Conservation (phyloP, 257 asterid species). For the Cynanchum wilfordii region DNA sequence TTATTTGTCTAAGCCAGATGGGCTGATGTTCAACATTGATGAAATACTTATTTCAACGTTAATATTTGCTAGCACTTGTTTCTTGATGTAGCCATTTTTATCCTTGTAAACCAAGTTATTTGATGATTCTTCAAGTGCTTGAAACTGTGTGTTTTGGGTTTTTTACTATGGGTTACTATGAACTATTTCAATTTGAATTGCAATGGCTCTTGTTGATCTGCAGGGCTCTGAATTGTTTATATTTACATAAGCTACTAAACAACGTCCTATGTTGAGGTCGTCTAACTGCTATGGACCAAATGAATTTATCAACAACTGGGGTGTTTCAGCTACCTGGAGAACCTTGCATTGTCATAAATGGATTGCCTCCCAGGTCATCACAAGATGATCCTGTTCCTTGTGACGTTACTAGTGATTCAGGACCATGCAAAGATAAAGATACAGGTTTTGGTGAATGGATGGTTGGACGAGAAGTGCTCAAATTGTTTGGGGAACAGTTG, state of each 20-base stretch:
- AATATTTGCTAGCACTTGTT: background rate
- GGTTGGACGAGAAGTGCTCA: slow-evolving; percentile 54
- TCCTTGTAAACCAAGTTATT: background rate
- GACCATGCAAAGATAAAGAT: slow-evolving; percentile 11
- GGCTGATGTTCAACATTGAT: background rate
- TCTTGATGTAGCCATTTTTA: background rate
- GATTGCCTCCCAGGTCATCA: slow-evolving; percentile 45
- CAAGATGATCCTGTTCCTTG: slow-evolving; percentile 16
- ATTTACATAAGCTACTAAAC: background rate
- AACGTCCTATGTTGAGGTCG: background rate
- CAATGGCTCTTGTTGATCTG: background rate
- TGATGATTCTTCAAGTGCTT: background rate
- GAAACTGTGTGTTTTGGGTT: background rate
- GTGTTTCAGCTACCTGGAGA: slow-evolving; percentile 53
- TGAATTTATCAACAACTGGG: slow-evolving; percentile 22
- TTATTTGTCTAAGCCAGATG: background rate
- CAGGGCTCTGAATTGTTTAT: background rate
- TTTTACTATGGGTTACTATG: background rate
- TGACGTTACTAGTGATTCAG: slow-evolving; percentile 19
- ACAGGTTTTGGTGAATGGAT: slow-evolving; percentile 57
- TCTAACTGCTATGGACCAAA: slow-evolving; percentile 28
- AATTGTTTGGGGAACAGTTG: slow-evolving; percentile 35
- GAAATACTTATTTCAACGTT: background rate
- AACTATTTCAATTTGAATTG: background rate
- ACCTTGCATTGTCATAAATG: slow-evolving; percentile 58